Evolutionary conservation across 2,329 filamentous ascomycete species (phyloP).

Genomic region (Cladophialophora psammophila): DNA sequence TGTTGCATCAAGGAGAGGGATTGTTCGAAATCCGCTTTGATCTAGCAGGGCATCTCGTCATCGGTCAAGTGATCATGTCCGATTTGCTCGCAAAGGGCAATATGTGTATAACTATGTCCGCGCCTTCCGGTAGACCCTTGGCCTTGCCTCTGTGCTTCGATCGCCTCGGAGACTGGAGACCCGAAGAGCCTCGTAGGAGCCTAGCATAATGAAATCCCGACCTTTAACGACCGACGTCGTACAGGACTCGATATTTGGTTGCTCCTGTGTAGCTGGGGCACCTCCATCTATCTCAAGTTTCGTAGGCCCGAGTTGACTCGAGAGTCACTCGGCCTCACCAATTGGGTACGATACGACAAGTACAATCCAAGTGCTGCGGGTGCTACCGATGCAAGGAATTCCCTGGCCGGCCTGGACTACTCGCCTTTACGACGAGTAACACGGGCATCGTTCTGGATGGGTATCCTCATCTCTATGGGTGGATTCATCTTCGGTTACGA

Average conservation of each 20-base stretch:
- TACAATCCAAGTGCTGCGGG: constrained; percentile 35
- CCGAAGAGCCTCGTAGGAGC: constrained; percentile 18
- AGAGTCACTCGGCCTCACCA: constrained; percentile 36
- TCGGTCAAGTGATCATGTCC: constrained; percentile 28
- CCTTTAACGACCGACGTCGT: neutral
- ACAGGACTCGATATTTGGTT: neutral
- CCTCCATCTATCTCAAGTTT: constrained; percentile 24
- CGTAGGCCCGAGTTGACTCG: constrained; percentile 31
- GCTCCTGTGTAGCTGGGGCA: neutral
- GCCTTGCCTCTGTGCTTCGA: constrained; percentile 9
- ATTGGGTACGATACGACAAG: constrained; percentile 36
- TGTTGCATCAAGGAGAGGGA: constrained; percentile 5
- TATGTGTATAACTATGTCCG: constrained; percentile 17
- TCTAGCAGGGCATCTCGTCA: constrained; percentile 21
- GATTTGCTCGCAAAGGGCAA: constrained; percentile 1
- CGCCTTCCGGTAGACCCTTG: constrained; percentile 32
- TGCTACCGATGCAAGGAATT: constrained; percentile 36
- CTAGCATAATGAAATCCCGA: constrained; percentile 14
- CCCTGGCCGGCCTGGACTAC: constrained; percentile 39
- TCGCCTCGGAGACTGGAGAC: constrained; percentile 4
- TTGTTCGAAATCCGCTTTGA: constrained; percentile 9
- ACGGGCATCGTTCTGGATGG: constrained; percentile 50
- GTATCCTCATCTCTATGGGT: constrained; percentile 56
- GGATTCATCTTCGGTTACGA: constrained; percentile 53
- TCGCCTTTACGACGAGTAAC: constrained; percentile 45